Evolutionary conservation across 441 rosid genomes (phyloP).

Genomic region (Biscutella laevigata): DNA sequence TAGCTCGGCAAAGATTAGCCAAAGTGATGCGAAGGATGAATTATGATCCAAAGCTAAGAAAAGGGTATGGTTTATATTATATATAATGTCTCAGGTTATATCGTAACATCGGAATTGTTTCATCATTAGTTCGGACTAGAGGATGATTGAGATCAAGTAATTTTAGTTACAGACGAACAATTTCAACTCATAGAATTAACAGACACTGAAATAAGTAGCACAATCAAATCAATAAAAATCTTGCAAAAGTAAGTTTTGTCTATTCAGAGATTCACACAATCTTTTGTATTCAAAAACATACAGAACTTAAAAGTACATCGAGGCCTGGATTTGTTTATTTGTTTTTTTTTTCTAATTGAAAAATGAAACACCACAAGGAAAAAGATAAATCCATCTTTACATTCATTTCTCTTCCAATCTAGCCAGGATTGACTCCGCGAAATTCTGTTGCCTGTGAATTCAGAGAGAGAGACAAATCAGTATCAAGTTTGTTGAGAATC

Average conservation of each 20-base stretch:
- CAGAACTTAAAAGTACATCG: slow-evolving; percentile 2
- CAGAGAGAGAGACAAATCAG: slow-evolving; percentile 7
- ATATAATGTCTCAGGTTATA: slow-evolving; percentile 9
- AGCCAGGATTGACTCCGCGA: slow-evolving; percentile 68
- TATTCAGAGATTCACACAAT: slow-evolving; percentile 7
- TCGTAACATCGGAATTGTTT: slow-evolving; percentile 7
- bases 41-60: slow-evolving; percentile 33
- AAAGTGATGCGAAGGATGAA: slow-evolving; percentile 55
- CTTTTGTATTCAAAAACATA: neutral
- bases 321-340: neutral
- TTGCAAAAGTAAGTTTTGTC: neutral
- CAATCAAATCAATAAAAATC: neutral
- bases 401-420: slow-evolving; percentile 61
- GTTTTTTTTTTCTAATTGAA: neutral
- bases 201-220: neutral
- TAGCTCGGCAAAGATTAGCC: slow-evolving; percentile 26
- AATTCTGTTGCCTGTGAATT: slow-evolving; percentile 75
- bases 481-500: slow-evolving; percentile 11
- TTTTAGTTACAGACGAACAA: neutral
- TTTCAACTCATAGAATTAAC: neutral
- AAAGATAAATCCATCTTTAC: neutral
- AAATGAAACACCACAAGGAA: neutral
- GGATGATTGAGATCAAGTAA: neutral
- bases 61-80: slow-evolving; percentile 16
- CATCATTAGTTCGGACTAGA: neutral